phyloP scores from a whole-genome alignment of 345 rosid genomes.

The Reutealis trisperma region DNA sequence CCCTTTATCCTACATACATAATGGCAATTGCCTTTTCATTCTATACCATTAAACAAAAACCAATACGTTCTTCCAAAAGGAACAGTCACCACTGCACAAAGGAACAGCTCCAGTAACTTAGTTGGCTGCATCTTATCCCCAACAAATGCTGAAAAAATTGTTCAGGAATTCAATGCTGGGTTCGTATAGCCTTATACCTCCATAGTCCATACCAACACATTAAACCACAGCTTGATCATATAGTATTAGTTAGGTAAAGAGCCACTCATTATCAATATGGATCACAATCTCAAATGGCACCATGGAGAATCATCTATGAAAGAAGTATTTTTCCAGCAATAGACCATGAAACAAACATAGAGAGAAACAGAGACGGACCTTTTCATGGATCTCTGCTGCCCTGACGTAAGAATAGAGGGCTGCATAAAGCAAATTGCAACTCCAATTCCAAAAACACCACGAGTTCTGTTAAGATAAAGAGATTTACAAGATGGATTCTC shows the following conservation, averaged over 20 bases:
- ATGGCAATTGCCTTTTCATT: neutral
- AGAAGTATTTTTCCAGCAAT: neutral
- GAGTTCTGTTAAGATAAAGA: conserved; percentile 50
- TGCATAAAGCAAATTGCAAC: conserved; percentile 62
- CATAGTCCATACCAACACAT: neutral
- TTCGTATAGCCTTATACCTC: neutral
- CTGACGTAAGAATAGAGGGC: conserved; percentile 35
- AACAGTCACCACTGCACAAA: neutral
- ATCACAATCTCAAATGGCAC: neutral
- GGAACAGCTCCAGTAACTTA: neutral
- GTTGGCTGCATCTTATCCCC: neutral
- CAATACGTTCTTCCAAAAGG: neutral
- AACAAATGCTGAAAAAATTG: neutral
- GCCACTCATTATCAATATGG: neutral
- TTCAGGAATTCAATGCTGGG: neutral
- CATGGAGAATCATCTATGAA: neutral
- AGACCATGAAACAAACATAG: neutral
- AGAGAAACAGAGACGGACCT: conserved; percentile 40
- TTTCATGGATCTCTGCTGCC: conserved; percentile 33
- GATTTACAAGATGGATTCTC: conserved; percentile 49
- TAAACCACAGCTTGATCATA: too few species aligned
- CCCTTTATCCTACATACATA: neutral
- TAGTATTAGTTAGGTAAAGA: neutral
- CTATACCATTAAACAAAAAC: neutral
- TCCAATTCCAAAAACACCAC: conserved; percentile 82